Evolutionary conservation across 2,329 filamentous ascomycete genomes (phyloP), one percentile per base, ranked within the genome.

Genomic region (Penicillium italicum): DNA sequence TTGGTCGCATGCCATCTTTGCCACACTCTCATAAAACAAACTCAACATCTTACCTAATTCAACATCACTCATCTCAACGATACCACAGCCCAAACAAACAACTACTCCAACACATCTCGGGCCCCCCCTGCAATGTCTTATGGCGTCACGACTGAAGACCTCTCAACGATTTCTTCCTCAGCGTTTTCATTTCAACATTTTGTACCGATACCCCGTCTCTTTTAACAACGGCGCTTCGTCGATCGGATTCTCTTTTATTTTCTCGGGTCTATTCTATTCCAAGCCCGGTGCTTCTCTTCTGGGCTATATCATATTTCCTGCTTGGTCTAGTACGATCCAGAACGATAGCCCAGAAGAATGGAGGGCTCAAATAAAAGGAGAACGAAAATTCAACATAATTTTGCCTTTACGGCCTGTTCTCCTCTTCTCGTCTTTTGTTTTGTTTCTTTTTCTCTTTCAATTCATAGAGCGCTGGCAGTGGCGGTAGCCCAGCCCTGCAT

Each of bases 81-180:
- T 67, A 69, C 53, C 53, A 59, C 48, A 50, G 53, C 61, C 60
- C 62, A 63, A 50, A 57, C 47, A 43, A 60, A 51, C 31, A 51
- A 58, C 36, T 36, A 55, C 46, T 62, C 60, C 59, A 66, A 63
- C 59, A 65, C 59, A 53, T 65, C 61, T 59, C 57, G 62, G 62
- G 59, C 56, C 49, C 18, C 33, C 53, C 59, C 50, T 66, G 64
- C 63, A 65, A 70, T 69, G 63, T 70, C 68, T 72, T 66, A 73
- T 66, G 70, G 68, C 69, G 69, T 69, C 65, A 73, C 64, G 70
- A 72, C 60, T 69, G 70, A 73, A 72, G 69, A 72, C 67, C 66
- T 72, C 70, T 73, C 70, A 73, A 73, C 71, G 69, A 73, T 69
- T 72, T 71, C 67, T 72, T 73, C 69, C 65, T 67, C 64, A 71